phyloP scores from a whole-genome alignment of 768 basidiomycete genomes.

The Termitomyces sp. region DNA sequence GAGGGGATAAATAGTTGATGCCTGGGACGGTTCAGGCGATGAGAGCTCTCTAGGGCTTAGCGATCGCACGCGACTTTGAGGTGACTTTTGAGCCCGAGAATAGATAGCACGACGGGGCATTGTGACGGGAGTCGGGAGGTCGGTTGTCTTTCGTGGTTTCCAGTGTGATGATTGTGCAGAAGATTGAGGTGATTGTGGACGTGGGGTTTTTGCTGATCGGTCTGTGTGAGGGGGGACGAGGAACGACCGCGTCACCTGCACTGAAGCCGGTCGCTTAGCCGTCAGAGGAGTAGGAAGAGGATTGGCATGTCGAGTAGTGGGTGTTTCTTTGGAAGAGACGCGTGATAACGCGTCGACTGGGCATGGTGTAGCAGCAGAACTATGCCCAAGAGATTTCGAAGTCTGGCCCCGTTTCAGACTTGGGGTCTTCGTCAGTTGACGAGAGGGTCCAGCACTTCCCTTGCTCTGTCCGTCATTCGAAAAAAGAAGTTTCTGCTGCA shows the following conservation, averaged over 20 bases:
- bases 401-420: slow-evolving; percentile 2
- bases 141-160: not conserved
- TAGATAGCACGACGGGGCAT: slow-evolving; percentile 6
- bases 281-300: slow-evolving; percentile 5
- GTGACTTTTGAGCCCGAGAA: not conserved
- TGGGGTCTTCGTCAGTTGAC: not conserved
- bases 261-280: not conserved
- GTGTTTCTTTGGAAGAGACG: not conserved
- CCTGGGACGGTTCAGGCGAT: not conserved
- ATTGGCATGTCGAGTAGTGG: not conserved
- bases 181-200: not conserved
- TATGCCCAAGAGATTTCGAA: slow-evolving; percentile 2
- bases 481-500: slow-evolving; percentile 14
- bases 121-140: slow-evolving; percentile 11
- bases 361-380: slow-evolving; percentile 3
- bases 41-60: not conserved
- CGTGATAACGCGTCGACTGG: slow-evolving; percentile 6
- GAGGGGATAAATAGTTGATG: not conserved
- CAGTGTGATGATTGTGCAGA: not conserved
- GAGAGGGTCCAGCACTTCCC: not conserved
- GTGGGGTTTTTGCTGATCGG: not conserved
- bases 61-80: not conserved
- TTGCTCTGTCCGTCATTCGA: not conserved
- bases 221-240: slow-evolving; percentile 2
- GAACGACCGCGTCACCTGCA: not conserved